These are phyloP conservation scores for Conticribra weissflogii DNA, from an alignment of 108 stramenopile species.

Conservation along the genomic window DNA sequence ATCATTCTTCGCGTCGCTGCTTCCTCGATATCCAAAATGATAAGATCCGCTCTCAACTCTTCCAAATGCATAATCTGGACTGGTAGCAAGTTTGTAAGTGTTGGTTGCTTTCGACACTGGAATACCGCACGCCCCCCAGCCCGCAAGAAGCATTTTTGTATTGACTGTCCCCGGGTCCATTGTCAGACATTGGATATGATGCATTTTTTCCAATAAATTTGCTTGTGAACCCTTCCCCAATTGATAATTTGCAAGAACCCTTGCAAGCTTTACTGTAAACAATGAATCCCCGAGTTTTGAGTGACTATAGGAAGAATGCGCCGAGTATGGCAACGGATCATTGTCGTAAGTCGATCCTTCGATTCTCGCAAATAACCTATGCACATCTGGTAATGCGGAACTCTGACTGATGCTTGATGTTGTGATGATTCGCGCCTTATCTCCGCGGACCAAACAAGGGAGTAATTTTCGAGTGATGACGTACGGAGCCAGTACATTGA, in stretches of 20 bases:
- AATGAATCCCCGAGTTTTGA: slow-evolving; percentile 80
- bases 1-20: slow-evolving; percentile 24
- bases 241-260: slow-evolving; percentile 40
- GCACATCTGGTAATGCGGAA: slow-evolving; percentile 49
- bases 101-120: slow-evolving; percentile 50
- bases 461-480: slow-evolving; percentile 74
- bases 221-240: slow-evolving; percentile 16
- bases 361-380: slow-evolving; percentile 27
- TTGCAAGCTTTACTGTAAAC: slow-evolving; percentile 68
- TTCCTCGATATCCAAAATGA: slow-evolving; percentile 48
- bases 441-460: slow-evolving; percentile 54
- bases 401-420: slow-evolving; percentile 72
- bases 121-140: slow-evolving; percentile 93
- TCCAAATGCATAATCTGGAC: slow-evolving; percentile 36
- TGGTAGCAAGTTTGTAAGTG: slow-evolving; percentile 49
- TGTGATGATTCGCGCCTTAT: slow-evolving; percentile 61
- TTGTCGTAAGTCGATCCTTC: slow-evolving; percentile 35
- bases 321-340: slow-evolving; percentile 61
- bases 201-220: slow-evolving; percentile 16
- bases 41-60: slow-evolving; percentile 47
- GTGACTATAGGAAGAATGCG: slow-evolving; percentile 80
- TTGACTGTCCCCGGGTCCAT: slow-evolving; percentile 95
- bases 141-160: slow-evolving; percentile 92
- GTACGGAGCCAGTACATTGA: slow-evolving; percentile 92
- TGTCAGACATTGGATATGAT: slow-evolving; percentile 58